Base-by-base conservation (phyloP, 2,329 filamentous ascomycete species). In the Elsinoe fawcettii region DNA sequence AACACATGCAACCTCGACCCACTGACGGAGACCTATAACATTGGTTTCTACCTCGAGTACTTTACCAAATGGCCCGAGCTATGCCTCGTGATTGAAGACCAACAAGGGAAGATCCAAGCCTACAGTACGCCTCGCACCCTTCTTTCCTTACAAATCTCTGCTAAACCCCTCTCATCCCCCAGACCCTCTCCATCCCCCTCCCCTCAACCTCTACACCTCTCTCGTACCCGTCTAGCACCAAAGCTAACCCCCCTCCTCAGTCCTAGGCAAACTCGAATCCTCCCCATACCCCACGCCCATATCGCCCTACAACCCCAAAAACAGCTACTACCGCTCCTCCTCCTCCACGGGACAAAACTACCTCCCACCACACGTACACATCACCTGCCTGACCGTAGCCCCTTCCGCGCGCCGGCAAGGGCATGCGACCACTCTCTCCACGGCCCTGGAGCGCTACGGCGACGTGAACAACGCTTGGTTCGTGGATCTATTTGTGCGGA, bases 311-410 rank as follows among this genome's bases (percentile, higher is more conserved):
- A 80, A 86, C 66, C 90, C 76, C 12, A 56, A 64, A 47, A 60
- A 70, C 20, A 67, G 65, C 18, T 64, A 67, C 55, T 71, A 70
- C 57, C 64, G 64, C 39, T 46, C 39, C 27, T 27, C 54, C 7
- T 72, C 67, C 11, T 74, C 71, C 63, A 69, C 73, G 11, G 71
- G 73, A 61, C 70, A 74, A 3, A 76, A 96, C 74, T 95, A 95
- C 74, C 86, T 96, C n/a, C 92, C 92, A n/a, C 97, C 90, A 89
- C 93, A 99, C 75, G 92, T 90, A 18, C 93, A 99, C 73, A 95
- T 99, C 69, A 99, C 93, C 3, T 93, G 92, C 34, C 79, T 99
- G 54, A 97, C 93, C 0, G 89, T 99, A 18, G 86, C 92, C 0
- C 93, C 93, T 0, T 83, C 86, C 58, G 90, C 90, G 51, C 85